Evolutionary conservation across 495 filamentous ascomycete genomes (phyloP), one percentile per base, ranked within the genome.

Genomic region (Talaromyces nanjingensis): DNA sequence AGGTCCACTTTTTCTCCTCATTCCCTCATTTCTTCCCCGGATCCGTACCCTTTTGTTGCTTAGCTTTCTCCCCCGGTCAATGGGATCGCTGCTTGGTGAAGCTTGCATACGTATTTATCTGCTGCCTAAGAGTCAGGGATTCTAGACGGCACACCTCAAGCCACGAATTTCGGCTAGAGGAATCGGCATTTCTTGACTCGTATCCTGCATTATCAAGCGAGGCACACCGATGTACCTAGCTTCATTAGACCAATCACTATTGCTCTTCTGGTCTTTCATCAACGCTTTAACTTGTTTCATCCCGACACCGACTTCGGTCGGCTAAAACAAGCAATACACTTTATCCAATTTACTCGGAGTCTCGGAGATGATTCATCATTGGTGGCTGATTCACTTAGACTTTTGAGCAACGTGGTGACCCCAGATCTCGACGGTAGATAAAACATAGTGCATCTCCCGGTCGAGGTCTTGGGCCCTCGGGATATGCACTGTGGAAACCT

Each of bases 1-100:
- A 18, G 45, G n/a, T 56, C 53, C 53, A 56, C 53, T 56, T 56
- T 56, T 56, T 56, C 53, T 56, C 53, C 53, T 56, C 53, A 6
- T 56, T 56, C 22, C 24, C 53, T 27, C 52, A 79, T 63, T 56
- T 72, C 70, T 58, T 63, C 58, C 67, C 70, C 70, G 47, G 63
- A 59, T 22, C 59, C 37, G 34, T 49, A 54, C 60, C 57, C 63
- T 49, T 20, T 24, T 37, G 18, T 49, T 49, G n/a, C 18, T 20
- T 49, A 20, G 45, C 45, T 49, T 4, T 20, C 16, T 20, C 45
- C 8, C 45, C 45, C 18, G 1, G 45, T 49, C 37, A 42, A 42
- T 37, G 11, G 6, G 33, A 45, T 45, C 4, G 14, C 42, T n/a
- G 42, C n/a, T 18, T n/a, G 16, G 6, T 20, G 45, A 49, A 20